Percentiles rank a stretch among this genome's conserved stretches.
Evolutionary conservation across 768 basidiomycete genomes (phyloP).

Genomic region (Boletus speciosus): DNA sequence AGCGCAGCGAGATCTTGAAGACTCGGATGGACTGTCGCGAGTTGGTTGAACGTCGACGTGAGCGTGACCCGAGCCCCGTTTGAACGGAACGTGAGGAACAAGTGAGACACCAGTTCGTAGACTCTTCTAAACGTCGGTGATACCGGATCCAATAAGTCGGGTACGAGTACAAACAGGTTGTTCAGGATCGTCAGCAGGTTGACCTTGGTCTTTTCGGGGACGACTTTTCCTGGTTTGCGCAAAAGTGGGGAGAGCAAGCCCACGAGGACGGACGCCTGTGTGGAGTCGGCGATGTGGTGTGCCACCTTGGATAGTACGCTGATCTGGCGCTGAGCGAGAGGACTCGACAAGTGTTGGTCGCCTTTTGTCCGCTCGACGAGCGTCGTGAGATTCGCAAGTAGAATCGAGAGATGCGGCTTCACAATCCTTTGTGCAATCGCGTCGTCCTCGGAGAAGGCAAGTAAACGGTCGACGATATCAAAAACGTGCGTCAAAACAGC

Average conservation of each 20-base stretch:
- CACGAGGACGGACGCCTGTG: constrained; percentile 72
- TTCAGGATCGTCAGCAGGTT: constrained; percentile 72
- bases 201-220: constrained; percentile 84
- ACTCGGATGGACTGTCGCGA: constrained; percentile 39
- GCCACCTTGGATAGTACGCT: constrained; percentile 76
- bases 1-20: constrained; percentile 51
- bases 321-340: constrained; percentile 79
- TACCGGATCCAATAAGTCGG: constrained; percentile 48
- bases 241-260: constrained; percentile 75
- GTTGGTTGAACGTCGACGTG: constrained; percentile 56
- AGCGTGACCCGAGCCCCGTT: constrained; percentile 70
- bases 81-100: constrained; percentile 75
- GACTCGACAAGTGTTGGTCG: constrained; percentile 48
- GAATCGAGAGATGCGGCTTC: constrained; percentile 63
- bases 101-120: constrained; percentile 64
- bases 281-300: constrained; percentile 62
- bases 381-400: constrained; percentile 68
- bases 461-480: constrained; percentile 76
- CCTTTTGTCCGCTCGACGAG: constrained; percentile 64
- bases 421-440: constrained; percentile 51
- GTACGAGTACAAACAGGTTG: constrained; percentile 63
- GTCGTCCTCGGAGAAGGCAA: constrained; percentile 50
- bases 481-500: constrained; percentile 76
- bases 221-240: constrained; percentile 66
- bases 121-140: constrained; percentile 47